Conservation (phyloP, 805 yeast genomes). For the Candida argentea region DNA sequence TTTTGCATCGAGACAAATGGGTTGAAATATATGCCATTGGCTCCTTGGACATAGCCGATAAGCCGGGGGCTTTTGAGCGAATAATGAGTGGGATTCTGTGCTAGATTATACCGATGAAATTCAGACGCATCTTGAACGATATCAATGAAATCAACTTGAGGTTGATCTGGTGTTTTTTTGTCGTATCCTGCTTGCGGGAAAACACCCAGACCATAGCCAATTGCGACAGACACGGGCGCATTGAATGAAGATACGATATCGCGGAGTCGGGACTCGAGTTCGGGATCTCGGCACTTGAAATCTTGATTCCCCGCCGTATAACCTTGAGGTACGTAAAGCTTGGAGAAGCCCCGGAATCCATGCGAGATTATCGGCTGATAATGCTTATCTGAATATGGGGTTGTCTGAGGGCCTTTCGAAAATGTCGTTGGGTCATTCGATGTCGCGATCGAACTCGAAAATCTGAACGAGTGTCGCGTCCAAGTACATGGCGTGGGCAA, state of each 20-base stretch:
- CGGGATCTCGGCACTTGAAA: slow-evolving; percentile 2
- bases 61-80: slow-evolving; percentile 30
- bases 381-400: slow-evolving; percentile 16
- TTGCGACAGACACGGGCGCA: slow-evolving; percentile 68
- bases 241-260: slow-evolving; percentile 46
- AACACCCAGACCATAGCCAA: slow-evolving; percentile 95
- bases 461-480: too few species aligned
- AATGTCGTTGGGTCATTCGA: too few species aligned
- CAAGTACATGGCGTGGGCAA: too few species aligned
- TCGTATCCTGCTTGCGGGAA: slow-evolving; percentile 52
- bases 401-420: too few species aligned
- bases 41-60: slow-evolving; percentile 37
- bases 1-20: slow-evolving; percentile 64
- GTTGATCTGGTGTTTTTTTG: slow-evolving; percentile 17
- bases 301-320: slow-evolving; percentile 8
- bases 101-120: slow-evolving; percentile 70
- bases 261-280: slow-evolving; percentile 29
- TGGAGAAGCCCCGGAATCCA: slow-evolving; percentile 14
- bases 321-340: slow-evolving; percentile 9
- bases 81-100: slow-evolving; percentile 65
- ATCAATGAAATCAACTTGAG: slow-evolving; percentile 80
- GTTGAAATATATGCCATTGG: slow-evolving; percentile 85
- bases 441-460: too few species aligned
- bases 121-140: slow-evolving; percentile 65
- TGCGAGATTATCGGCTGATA: slow-evolving; percentile 17